These are phyloP conservation scores for Pistacia vera DNA, from an alignment of 345 rosid genomes.

Conservation along the genomic window DNA sequence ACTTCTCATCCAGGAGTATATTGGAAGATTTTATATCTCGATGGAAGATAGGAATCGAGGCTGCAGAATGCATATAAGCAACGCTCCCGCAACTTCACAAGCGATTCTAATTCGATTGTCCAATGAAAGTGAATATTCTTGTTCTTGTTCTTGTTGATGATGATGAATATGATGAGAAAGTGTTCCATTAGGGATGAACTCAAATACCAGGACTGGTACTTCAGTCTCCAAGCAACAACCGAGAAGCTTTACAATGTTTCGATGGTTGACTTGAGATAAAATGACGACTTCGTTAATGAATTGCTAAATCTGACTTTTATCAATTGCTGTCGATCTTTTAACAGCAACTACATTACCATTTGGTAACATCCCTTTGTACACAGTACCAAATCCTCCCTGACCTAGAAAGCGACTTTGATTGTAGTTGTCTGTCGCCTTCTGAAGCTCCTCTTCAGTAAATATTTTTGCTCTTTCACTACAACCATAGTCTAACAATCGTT, in stretches of 20 bases:
- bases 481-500: constrained; percentile 16
- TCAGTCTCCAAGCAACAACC: constrained; percentile 6
- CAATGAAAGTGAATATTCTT: constrained; percentile 20
- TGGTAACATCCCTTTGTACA: constrained; percentile 4
- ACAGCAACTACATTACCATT: no score
- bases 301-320: constrained; percentile 19
- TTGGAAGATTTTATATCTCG: constrained; percentile 36
- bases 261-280: neutral
- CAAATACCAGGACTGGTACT: constrained; percentile 25
- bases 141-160: neutral
- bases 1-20: constrained; percentile 31
- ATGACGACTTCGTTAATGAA: constrained; percentile 28
- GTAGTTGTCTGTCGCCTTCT: constrained; percentile 32
- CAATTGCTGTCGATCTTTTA: constrained; percentile 19
- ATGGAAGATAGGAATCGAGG: constrained; percentile 30
- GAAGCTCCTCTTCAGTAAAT: constrained; percentile 24
- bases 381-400: constrained; percentile 30
- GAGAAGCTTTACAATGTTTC: neutral
- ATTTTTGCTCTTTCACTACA: constrained; percentile 17
- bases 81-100: constrained; percentile 35
- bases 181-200: constrained; percentile 31
- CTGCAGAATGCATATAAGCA: constrained; percentile 32
- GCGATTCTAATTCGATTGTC: constrained; percentile 32
- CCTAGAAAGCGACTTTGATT: constrained; percentile 26
- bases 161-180: constrained; percentile 13